These are phyloP conservation scores for Tylopilus vinaceipallidus DNA, from an alignment of 768 basidiomycete species.

Conservation along the genomic window DNA sequence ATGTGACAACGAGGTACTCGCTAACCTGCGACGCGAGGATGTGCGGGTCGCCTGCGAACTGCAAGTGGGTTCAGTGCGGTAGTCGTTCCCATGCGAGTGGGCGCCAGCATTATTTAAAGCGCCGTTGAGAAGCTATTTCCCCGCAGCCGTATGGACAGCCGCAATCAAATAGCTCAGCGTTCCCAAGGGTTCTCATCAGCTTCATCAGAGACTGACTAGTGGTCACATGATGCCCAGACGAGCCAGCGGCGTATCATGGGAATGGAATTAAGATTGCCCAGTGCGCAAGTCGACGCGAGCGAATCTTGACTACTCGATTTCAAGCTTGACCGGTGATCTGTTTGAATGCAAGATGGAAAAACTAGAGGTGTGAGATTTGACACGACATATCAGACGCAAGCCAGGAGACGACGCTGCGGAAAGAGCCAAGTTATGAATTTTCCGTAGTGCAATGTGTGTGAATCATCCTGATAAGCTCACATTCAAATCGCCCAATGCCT, in stretches of 20 bases:
- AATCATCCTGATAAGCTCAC: too few species aligned
- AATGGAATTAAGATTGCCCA: too few species aligned
- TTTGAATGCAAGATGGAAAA: too few species aligned
- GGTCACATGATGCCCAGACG: too few species aligned
- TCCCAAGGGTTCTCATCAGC: background rate
- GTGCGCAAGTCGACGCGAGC: background rate
- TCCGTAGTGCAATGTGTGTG: too few species aligned
- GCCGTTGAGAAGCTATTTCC: background rate
- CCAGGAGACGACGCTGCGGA: too few species aligned
- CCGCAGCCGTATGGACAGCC: background rate
- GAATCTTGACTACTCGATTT: background rate
- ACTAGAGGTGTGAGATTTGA: too few species aligned
- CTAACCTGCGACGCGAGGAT: background rate
- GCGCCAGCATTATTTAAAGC: conserved; percentile 6
- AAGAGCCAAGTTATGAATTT: too few species aligned
- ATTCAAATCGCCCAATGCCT: background rate
- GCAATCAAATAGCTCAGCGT: background rate
- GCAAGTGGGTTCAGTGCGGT: too few species aligned
- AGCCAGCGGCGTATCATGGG: too few species aligned
- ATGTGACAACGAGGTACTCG: background rate
- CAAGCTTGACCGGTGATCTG: background rate
- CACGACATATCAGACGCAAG: too few species aligned
- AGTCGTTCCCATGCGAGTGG: background rate
- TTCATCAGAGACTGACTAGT: too few species aligned
- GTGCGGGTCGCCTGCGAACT: background rate